Conservation (phyloP, 1,284 basidiomycete species). For the Hymenochaete sp. region DNA sequence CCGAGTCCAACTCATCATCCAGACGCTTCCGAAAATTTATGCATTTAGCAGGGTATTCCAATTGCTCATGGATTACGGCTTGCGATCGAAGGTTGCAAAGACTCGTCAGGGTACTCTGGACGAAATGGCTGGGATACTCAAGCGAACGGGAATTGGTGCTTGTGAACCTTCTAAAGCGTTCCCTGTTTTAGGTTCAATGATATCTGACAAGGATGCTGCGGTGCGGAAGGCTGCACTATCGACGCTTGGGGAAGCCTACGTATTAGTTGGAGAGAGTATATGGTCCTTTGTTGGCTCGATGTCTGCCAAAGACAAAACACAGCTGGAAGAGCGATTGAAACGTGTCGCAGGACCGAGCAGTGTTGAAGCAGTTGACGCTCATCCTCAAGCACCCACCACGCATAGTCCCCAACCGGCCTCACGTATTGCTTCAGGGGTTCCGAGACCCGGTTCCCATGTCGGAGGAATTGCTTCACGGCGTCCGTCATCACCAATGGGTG, state of each 20-base stretch:
- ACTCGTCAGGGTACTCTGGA: conserved; percentile 81
- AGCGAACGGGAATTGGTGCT: conserved; percentile 75
- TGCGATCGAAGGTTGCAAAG: conserved; percentile 85
- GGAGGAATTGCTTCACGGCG: conserved; percentile 45
- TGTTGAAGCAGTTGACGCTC: conserved; percentile 29
- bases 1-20: conserved; percentile 66
- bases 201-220: conserved; percentile 81
- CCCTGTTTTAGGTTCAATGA: conserved; percentile 69
- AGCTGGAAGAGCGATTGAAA: conserved; percentile 84
- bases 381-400: conserved; percentile 26
- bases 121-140: conserved; percentile 71
- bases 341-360: conserved; percentile 62
- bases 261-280: conserved; percentile 77
- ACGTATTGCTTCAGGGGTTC: conserved; percentile 43
- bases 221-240: conserved; percentile 80
- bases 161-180: conserved; percentile 77
- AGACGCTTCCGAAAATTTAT: conserved; percentile 70
- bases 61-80: conserved; percentile 76
- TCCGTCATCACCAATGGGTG: conserved; percentile 50
- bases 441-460: conserved; percentile 35
- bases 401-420: conserved; percentile 30
- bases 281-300: conserved; percentile 74
- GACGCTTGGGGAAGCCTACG: conserved; percentile 76
- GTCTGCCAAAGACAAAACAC: conserved; percentile 81
- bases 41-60: conserved; percentile 88